Evolutionary conservation across 2,329 filamentous ascomycete species (phyloP).

Genomic region (Colletotrichum sp.): DNA sequence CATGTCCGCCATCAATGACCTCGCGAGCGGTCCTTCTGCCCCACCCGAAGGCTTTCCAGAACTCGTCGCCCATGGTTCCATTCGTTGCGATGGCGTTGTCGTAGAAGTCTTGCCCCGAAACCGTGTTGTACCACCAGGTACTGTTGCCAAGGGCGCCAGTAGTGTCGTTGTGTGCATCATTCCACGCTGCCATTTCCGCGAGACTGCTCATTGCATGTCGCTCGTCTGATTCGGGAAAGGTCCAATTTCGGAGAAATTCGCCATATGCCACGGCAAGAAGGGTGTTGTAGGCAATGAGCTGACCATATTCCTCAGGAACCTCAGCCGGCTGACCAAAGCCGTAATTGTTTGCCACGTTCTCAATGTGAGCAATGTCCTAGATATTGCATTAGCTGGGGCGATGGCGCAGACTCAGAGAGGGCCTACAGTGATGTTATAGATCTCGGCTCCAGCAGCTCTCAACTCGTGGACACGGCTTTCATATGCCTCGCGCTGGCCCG

Average conservation of each 20-base stretch:
- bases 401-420: background rate
- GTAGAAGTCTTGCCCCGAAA: constrained; percentile 20
- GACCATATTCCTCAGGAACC: constrained; percentile 2
- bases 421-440: background rate
- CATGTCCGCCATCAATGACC: constrained; percentile 13
- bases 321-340: constrained; percentile 17
- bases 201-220: constrained; percentile 20
- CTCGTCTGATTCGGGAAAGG: constrained; percentile 15
- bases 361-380: background rate
- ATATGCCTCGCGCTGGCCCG: background rate
- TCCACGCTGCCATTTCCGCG: constrained; percentile 23
- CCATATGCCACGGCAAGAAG: constrained; percentile 25
- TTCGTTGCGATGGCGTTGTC: constrained; percentile 11
- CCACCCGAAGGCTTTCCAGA: constrained; percentile 16
- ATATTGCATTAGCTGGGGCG: background rate
- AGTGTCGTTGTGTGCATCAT: constrained; percentile 8
- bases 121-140: constrained; percentile 24
- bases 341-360: constrained; percentile 16
- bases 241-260: constrained; percentile 24
- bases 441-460: background rate
- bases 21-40: constrained; percentile 6
- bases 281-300: constrained; percentile 18
- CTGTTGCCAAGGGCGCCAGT: constrained; percentile 21
- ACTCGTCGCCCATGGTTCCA: constrained; percentile 1
- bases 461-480: background rate